Evolutionary conservation across 2,329 filamentous ascomycete genomes (phyloP).

Genomic region (Epichloe hybrida): DNA sequence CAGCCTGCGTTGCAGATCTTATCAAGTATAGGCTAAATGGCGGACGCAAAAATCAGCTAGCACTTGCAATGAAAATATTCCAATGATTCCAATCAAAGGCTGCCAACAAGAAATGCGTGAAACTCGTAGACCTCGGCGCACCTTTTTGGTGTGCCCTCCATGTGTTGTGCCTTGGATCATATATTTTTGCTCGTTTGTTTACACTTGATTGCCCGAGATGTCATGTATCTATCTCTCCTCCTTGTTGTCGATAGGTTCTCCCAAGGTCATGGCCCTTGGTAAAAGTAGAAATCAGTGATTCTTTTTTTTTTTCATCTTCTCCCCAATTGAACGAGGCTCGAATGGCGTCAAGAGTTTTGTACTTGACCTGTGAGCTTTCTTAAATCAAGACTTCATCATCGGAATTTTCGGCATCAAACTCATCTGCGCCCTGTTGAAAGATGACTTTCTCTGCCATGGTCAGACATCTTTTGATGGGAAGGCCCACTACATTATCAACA

Average conservation of each 20-base stretch:
- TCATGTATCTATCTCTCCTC: not conserved
- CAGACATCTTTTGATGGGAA: conserved; percentile 68
- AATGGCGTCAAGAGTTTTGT: not conserved
- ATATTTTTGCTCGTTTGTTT: not conserved
- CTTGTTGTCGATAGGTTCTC: not conserved
- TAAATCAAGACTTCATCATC: conserved; percentile 20
- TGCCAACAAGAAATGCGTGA: too few relatives aligned
- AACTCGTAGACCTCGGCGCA: too few relatives aligned
- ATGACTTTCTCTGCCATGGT: conserved; percentile 81
- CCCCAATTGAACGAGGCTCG: not conserved
- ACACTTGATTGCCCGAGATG: not conserved
- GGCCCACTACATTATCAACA: conserved; percentile 86
- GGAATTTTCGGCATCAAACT: conserved; percentile 33
- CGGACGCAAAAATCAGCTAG: not conserved
- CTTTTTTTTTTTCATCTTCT: not conserved
- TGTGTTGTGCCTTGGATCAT: not conserved
- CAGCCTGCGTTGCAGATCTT: not conserved
- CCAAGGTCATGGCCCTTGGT: not conserved
- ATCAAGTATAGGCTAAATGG: not conserved
- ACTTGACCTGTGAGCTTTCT: not conserved
- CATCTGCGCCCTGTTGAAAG: conserved; percentile 55
- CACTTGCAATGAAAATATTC: too few relatives aligned
- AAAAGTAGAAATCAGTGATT: not conserved
- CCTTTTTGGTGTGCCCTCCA: not conserved
- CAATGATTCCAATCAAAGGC: too few relatives aligned